Percentiles rank a stretch among this genome's conserved stretches.
These are phyloP conservation scores for Amborella trichopoda DNA, from an alignment of 164 flowering plant genomes.

Conservation along the genomic window DNA sequence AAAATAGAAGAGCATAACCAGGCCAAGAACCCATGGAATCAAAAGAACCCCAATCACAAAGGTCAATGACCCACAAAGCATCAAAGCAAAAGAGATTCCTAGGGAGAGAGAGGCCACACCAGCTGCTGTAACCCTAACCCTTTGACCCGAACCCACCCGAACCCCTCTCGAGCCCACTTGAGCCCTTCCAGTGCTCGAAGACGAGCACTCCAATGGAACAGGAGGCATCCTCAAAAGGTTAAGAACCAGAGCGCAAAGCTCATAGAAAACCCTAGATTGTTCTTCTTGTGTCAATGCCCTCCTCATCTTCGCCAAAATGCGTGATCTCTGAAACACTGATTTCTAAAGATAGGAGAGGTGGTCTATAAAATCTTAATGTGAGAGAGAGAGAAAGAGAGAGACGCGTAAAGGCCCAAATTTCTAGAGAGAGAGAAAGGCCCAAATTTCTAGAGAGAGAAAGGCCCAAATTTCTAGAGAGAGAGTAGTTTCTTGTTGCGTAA, in stretches of 20 bases:
- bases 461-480: too few relatives aligned
- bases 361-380: too few relatives aligned
- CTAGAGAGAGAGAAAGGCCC: too few relatives aligned
- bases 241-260: conserved; percentile 56
- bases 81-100: conserved; percentile 72
- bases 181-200: too few relatives aligned
- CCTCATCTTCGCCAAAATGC: neutral
- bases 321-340: neutral
- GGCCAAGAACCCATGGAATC: conserved; percentile 95
- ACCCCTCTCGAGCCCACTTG: too few relatives aligned
- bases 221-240: conserved; percentile 51
- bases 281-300: conserved; percentile 44
- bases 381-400: too few relatives aligned
- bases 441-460: too few relatives aligned
- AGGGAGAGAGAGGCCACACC: conserved; percentile 78
- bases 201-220: too few relatives aligned
- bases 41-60: conserved; percentile 79
- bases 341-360: too few relatives aligned
- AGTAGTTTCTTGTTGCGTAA: too few relatives aligned
- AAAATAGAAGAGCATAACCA: conserved; percentile 62
- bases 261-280: conserved; percentile 52
- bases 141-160: too few relatives aligned
- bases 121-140: conserved; percentile 67
- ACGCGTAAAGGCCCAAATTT: too few relatives aligned
- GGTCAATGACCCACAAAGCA: conserved; percentile 94